phyloP scores from a whole-genome alignment of 768 basidiomycete species.

The Leccinum fibrillosum region DNA sequence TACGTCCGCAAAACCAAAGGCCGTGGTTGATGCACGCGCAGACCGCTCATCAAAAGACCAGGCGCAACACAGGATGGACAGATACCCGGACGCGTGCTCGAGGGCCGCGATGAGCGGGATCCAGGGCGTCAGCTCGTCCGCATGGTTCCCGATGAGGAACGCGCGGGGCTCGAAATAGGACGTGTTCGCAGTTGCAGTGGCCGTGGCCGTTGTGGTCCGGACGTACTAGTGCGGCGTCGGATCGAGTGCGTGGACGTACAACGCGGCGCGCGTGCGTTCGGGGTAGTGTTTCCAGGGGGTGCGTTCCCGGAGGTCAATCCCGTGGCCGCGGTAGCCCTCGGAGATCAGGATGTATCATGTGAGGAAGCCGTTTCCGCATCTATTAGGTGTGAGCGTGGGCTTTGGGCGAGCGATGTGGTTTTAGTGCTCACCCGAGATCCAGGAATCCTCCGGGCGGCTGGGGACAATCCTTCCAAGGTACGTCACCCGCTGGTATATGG shows the following conservation, averaged over 20 bases:
- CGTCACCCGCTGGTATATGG: neutral
- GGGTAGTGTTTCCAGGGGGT: constrained; percentile 85
- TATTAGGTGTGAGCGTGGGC: neutral
- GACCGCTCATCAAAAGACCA: constrained; percentile 73
- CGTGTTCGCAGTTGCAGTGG: neutral
- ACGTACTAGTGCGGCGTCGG: constrained; percentile 34
- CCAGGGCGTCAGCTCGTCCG: constrained; percentile 97
- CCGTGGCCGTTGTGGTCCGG: neutral
- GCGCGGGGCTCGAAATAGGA: constrained; percentile 41
- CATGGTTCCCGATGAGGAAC: constrained; percentile 93
- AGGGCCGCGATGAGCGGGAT: constrained; percentile 75
- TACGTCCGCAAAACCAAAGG: constrained; percentile 18
- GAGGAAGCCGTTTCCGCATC: constrained; percentile 87
- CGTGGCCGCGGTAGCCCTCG: constrained; percentile 83
- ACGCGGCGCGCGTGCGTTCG: constrained; percentile 48
- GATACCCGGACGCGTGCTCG: constrained; percentile 58
- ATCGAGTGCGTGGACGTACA: constrained; percentile 71
- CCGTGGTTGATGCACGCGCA: constrained; percentile 43
- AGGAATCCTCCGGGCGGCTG: constrained; percentile 85
- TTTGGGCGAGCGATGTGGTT: neutral
- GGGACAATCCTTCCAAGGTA: constrained; percentile 71
- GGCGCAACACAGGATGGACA: constrained; percentile 90
- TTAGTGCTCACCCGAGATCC: constrained; percentile 69
- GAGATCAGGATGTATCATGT: constrained; percentile 73
- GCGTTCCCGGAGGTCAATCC: constrained; percentile 83